Evolutionary conservation across 129 eudicot genomes (phyloP).

Genomic region (Flaveria brownii): DNA sequence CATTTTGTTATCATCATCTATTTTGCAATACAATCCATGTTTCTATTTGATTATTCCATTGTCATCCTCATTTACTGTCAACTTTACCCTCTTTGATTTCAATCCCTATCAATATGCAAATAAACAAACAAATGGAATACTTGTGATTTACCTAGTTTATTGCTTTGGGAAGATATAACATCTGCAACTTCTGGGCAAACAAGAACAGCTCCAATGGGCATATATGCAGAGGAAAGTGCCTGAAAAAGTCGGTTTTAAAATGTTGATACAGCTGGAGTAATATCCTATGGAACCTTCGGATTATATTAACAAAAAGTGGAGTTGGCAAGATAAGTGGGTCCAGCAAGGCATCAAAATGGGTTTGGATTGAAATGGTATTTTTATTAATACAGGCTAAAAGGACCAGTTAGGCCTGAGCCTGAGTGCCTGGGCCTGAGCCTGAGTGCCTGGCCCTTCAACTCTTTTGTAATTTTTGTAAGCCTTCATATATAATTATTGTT

Average conservation of each 20-base stretch:
- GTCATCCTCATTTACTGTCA: too few species aligned
- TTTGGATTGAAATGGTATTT: slow-evolving; percentile 1
- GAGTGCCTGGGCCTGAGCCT: not conserved
- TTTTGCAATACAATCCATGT: too few species aligned
- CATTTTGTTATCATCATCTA: too few species aligned
- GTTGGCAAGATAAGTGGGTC: not conserved
- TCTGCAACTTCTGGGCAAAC: slow-evolving; percentile 76
- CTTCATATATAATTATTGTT: not conserved
- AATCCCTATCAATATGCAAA: too few species aligned
- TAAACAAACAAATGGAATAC: not conserved
- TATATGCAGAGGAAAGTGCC: slow-evolving; percentile 93
- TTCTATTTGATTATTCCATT: too few species aligned
- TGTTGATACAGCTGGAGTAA: not conserved
- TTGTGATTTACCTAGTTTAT: slow-evolving; percentile 66
- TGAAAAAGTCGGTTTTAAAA: slow-evolving; percentile 24
- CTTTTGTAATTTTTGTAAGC: not conserved
- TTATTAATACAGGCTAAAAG: not conserved
- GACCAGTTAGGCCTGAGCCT: not conserved
- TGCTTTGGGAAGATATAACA: slow-evolving; percentile 83
- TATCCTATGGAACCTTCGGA: not conserved
- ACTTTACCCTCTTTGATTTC: too few species aligned
- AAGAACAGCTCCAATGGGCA: slow-evolving; percentile 97
- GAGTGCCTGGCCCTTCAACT: not conserved
- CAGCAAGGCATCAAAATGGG: not conserved
- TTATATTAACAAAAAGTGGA: not conserved